Evolutionary conservation across 202 grass and related monocot genomes (phyloP).

Genomic region (Setaria viridis): DNA sequence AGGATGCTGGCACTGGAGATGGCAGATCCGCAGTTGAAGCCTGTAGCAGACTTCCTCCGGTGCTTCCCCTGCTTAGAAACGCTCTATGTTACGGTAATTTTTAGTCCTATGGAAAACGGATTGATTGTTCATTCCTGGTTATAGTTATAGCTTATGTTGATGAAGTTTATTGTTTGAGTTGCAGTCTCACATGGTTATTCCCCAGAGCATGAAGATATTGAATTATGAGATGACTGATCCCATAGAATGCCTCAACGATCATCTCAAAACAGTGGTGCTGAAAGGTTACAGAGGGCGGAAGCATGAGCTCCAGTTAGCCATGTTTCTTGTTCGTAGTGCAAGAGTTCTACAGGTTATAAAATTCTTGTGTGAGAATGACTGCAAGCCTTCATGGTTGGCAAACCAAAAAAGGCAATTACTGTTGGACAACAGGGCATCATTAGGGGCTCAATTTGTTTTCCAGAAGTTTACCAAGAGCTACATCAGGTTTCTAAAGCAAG

Average conservation of each 20-base stretch:
- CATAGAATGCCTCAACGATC: conserved; percentile 42
- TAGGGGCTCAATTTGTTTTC: conserved; percentile 42
- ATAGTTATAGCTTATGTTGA: neutral
- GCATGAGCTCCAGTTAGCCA: conserved; percentile 42
- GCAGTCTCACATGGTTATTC: conserved; percentile 44
- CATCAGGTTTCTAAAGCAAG: conserved; percentile 39
- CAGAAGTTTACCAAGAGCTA: conserved; percentile 21
- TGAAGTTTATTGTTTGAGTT: conserved; percentile 1
- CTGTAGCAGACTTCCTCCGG: conserved; percentile 40
- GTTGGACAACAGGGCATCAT: conserved; percentile 35
- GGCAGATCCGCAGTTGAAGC: conserved; percentile 38
- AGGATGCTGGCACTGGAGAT: conserved; percentile 41
- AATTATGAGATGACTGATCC: neutral
- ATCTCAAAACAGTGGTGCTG: conserved; percentile 52
- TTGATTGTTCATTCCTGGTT: conserved; percentile 1
- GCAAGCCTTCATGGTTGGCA: conserved; percentile 35
- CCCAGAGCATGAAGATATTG: conserved; percentile 7
- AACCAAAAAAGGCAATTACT: conserved; percentile 33
- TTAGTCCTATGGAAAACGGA: neutral
- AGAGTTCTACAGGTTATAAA: conserved; percentile 51
- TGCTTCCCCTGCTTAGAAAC: conserved; percentile 51
- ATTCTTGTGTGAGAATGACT: conserved; percentile 46
- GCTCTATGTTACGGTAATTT: conserved; percentile 50
- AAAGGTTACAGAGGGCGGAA: conserved; percentile 37
- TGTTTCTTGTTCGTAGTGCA: conserved; percentile 44